phyloP scores from a whole-genome alignment of 352 stramenopile genomes.

The Phytophthora pluvialis region DNA sequence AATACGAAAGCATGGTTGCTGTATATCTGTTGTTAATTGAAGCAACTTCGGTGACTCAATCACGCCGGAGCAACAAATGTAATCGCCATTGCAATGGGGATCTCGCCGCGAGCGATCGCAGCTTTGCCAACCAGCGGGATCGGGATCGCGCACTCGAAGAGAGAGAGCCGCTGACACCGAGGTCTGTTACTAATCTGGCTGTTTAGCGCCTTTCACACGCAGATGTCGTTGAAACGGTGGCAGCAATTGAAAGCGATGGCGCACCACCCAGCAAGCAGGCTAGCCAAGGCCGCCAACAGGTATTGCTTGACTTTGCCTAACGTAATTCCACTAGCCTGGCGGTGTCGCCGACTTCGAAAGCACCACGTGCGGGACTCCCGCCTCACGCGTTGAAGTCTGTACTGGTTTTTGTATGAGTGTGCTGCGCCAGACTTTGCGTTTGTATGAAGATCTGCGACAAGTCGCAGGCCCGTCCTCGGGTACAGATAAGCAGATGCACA shows the following conservation, averaged over 20 bases:
- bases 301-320: too few relatives aligned
- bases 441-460: constrained; percentile 17
- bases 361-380: constrained; percentile 2
- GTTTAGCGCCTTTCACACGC: neutral
- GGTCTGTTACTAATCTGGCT: neutral
- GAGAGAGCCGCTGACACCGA: neutral
- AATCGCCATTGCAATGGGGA: too few relatives aligned
- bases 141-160: too few relatives aligned
- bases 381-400: constrained; percentile 19
- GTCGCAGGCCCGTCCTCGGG: neutral
- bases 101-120: neutral
- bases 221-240: constrained; percentile 2
- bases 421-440: neutral
- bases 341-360: neutral
- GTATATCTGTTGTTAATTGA: too few relatives aligned
- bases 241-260: neutral
- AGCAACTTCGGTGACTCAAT: too few relatives aligned
- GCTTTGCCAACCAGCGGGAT: neutral
- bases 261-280: neutral
- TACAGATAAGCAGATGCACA: neutral
- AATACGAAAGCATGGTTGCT: too few relatives aligned
- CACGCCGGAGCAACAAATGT: too few relatives aligned
- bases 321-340: too few relatives aligned
- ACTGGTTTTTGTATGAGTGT: constrained; percentile 5
- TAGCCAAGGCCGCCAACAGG: neutral